Conservation (phyloP, 148 eudicot genomes). For the Rhododendron griersonianum region DNA sequence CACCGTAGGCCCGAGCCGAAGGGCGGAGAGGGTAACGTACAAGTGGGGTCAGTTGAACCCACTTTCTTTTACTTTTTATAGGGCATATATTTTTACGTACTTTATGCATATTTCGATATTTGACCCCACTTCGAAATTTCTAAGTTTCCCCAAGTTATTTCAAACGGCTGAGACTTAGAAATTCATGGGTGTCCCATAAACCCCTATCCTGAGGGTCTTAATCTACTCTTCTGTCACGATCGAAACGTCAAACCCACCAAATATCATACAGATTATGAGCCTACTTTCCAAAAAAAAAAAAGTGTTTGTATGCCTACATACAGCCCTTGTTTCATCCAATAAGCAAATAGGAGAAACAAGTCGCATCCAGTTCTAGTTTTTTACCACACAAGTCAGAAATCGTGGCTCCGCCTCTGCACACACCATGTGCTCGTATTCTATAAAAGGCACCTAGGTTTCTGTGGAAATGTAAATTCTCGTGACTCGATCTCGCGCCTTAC, state of each 20-base stretch:
- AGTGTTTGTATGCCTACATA: not conserved
- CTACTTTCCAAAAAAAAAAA: not conserved
- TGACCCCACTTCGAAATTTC: not conserved
- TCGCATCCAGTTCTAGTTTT: not conserved
- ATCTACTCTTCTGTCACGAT: not conserved
- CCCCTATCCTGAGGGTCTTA: not conserved
- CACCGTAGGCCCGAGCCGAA: not conserved
- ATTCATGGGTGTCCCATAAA: not conserved
- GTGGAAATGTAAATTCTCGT: not conserved
- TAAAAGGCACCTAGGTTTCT: not conserved
- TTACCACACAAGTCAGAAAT: not conserved
- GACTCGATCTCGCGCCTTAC: not conserved
- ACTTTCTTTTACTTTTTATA: not conserved
- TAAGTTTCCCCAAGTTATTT: not conserved
- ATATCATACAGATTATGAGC: not conserved
- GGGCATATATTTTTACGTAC: not conserved
- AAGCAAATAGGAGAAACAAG: not conserved
- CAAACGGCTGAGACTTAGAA: not conserved
- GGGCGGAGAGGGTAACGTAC: not conserved
- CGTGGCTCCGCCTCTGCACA: not conserved
- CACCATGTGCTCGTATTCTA: not conserved
- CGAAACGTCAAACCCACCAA: not conserved
- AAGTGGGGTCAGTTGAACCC: not conserved
- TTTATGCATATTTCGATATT: not conserved
- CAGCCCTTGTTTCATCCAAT: not conserved